These are phyloP conservation scores for Penicillium sclerotigenum DNA, from an alignment of 2,329 filamentous ascomycete genomes.

Conservation along the genomic window DNA sequence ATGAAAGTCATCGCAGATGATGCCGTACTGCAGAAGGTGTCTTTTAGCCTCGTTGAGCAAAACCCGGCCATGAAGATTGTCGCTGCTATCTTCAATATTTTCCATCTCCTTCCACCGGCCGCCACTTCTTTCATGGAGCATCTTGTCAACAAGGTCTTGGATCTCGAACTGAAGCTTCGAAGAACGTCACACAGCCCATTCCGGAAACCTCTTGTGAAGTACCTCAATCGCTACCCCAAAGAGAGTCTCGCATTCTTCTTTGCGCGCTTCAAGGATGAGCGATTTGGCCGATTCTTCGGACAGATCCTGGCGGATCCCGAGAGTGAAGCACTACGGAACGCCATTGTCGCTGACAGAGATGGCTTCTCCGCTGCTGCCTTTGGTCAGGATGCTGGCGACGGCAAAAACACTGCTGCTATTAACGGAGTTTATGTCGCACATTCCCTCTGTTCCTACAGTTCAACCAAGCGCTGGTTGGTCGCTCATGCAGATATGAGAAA, in stretches of 20 bases:
- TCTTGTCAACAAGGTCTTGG: conserved; percentile 84
- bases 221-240: conserved; percentile 86
- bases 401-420: conserved; percentile 73
- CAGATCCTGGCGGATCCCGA: conserved; percentile 76
- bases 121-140: conserved; percentile 89
- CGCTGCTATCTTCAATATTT: conserved; percentile 91
- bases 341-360: conserved; percentile 70
- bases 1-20: conserved; percentile 86
- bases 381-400: conserved; percentile 62
- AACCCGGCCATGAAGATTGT: conserved; percentile 91
- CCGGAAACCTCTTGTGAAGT: conserved; percentile 83
- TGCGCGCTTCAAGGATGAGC: conserved; percentile 75
- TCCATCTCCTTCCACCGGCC: conserved; percentile 87
- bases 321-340: conserved; percentile 70
- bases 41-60: conserved; percentile 92
- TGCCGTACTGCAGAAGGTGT: conserved; percentile 76
- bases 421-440: conserved; percentile 85
- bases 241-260: conserved; percentile 81
- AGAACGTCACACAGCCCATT: conserved; percentile 90
- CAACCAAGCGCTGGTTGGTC: conserved; percentile 64
- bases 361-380: conserved; percentile 64
- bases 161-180: conserved; percentile 78
- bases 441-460: conserved; percentile 67
- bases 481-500: conserved; percentile 57
- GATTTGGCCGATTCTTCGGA: conserved; percentile 85